Evolutionary conservation across 2,329 filamentous ascomycete genomes (phyloP), one percentile per base, ranked within the genome.

Genomic region (Trichoderma brevicompactum): DNA sequence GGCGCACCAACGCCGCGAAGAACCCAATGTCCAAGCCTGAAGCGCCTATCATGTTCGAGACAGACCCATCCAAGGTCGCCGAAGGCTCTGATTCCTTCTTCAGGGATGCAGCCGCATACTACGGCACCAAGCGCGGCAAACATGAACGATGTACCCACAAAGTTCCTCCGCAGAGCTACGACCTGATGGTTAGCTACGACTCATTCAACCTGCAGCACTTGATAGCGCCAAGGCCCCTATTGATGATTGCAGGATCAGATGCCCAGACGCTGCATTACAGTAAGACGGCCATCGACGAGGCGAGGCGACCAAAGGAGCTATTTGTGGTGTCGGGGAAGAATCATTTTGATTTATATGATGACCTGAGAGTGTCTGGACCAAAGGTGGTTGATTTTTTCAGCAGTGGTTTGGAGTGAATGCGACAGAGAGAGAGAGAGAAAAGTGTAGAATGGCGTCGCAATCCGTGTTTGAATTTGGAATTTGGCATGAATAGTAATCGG

Each of bases 361-460:
- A 64, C 44, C 3, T 65, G 40, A 40, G 9, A 7, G 67, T 56
- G 43, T 50, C 64, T 17, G 62, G 52, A 8, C 68, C 63, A 9
- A 69, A 69, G 44, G 43, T 69, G 40, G 48, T 68, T 3, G 67
- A 69, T 56, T 81, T 76, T 44, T 64, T 66, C 23, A 17, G 2
- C 58, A 41, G 44, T 9, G 49, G 49, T 19, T 46, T 62, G 12
- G 60, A 64, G 3, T 48, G 41, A 54, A 34, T 34, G 19, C 9
- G 28, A 32, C 8, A 36, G 15, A 43, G 40, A 53, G 19, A 46
- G 23, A 7, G 32, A 19, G 32, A 32, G 44, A n/a, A 15, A n/a
- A 13, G 23, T 3, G 23, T 28, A 38, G 12, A 48, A n/a, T 5
- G 12, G 40, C 40, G 40, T 36, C 10, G 1, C 28, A 58, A 58